Conservation (phyloP, 1,284 basidiomycete species). For the Tilletia setariae region DNA sequence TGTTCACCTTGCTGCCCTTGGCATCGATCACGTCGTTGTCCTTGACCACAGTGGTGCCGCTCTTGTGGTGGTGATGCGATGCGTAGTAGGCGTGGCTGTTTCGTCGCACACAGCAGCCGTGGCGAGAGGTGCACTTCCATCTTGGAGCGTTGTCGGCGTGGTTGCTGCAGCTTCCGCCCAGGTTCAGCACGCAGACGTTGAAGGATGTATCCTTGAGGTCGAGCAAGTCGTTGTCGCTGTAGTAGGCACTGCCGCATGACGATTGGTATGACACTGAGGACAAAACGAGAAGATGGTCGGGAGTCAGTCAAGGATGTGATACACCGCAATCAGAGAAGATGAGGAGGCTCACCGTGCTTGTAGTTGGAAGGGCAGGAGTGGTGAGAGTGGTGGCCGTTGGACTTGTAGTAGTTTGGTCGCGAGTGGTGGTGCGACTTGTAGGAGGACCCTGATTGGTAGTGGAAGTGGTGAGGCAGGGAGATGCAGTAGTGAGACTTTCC, state of each 20-base stretch:
- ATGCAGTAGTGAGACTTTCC: slow-evolving; percentile 11
- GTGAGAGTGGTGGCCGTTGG: not conserved
- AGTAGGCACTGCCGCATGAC: slow-evolving; percentile 11
- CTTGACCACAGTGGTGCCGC: not conserved
- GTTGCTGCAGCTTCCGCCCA: slow-evolving; percentile 27
- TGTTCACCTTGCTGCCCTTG: not conserved
- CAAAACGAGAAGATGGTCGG: not conserved
- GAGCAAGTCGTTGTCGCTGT: slow-evolving; percentile 3
- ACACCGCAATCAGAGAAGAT: too few relatives aligned
- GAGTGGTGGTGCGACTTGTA: slow-evolving; percentile 8
- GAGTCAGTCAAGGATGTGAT: not conserved
- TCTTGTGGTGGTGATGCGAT: slow-evolving; percentile 6
- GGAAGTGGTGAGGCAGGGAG: slow-evolving; percentile 6
- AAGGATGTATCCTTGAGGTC: slow-evolving; percentile 8
- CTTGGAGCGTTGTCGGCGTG: slow-evolving; percentile 5
- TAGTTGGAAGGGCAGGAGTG: slow-evolving; percentile 10
- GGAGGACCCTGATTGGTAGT: not conserved
- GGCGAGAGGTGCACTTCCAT: slow-evolving; percentile 12
- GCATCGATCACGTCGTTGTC: not conserved
- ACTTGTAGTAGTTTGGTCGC: slow-evolving; percentile 9
- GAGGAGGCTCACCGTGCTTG: slow-evolving; percentile 2
- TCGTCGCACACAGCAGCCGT: slow-evolving; percentile 11
- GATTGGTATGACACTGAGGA: not conserved
- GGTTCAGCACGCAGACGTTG: slow-evolving; percentile 31
- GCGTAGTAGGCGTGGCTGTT: not conserved